Percentiles rank a stretch among this genome's conserved stretches.
Evolutionary conservation across 768 basidiomycete species (phyloP).

Genomic region (Vishniacozyma victoriae): DNA sequence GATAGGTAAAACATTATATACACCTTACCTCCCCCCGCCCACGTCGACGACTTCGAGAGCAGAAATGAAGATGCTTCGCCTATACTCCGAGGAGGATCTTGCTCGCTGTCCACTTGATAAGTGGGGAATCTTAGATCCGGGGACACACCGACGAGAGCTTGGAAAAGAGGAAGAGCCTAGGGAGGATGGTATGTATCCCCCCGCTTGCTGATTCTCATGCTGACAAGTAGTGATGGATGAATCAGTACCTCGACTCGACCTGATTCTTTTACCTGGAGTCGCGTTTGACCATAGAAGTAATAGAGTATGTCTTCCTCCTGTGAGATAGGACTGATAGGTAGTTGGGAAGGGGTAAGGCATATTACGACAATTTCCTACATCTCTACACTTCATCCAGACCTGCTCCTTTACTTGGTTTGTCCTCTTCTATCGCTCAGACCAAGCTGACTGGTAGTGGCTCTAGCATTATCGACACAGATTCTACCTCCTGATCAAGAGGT

Average conservation of each 20-base stretch:
- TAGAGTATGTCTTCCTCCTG: slow-evolving; percentile 17
- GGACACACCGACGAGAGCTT: slow-evolving; percentile 15
- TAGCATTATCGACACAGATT: slow-evolving; percentile 29
- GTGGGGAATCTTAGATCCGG: slow-evolving; percentile 40
- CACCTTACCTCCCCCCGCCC: slow-evolving; percentile 26
- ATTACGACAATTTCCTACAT: slow-evolving; percentile 32
- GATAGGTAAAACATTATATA: slow-evolving; percentile 24
- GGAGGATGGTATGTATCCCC: slow-evolving; percentile 23
- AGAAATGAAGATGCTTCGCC: slow-evolving; percentile 34
- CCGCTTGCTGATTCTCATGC: not conserved
- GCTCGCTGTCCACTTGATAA: slow-evolving; percentile 31
- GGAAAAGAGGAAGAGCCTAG: slow-evolving; percentile 2
- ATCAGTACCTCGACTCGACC: slow-evolving; percentile 20
- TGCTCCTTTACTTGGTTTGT: slow-evolving; percentile 27
- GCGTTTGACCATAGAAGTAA: slow-evolving; percentile 37
- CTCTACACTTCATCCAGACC: slow-evolving; percentile 12
- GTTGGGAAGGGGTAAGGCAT: slow-evolving; percentile 41
- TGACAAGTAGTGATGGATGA: slow-evolving; percentile 1
- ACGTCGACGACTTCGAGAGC: not conserved
- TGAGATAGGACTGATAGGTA: slow-evolving; percentile 1
- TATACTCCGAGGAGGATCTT: slow-evolving; percentile 30
- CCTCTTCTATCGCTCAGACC: not conserved
- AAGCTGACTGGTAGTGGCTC: slow-evolving; percentile 21
- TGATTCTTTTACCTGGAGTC: slow-evolving; percentile 38
- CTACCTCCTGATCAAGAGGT: slow-evolving; percentile 18